phyloP scores from a whole-genome alignment of 352 stramenopile genomes.

The Blastocystis sp. region DNA sequence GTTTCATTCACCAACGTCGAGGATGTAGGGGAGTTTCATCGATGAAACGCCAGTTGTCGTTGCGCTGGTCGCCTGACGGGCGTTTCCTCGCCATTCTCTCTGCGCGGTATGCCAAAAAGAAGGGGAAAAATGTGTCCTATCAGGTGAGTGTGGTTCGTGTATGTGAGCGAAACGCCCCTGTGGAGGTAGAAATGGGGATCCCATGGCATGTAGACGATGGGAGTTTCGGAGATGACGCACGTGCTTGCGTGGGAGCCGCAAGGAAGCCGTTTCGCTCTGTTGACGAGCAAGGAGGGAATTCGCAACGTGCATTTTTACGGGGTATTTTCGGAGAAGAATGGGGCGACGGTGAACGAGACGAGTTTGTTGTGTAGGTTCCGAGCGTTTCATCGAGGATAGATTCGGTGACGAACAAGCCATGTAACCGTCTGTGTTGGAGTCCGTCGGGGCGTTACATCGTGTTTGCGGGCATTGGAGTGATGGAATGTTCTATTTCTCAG shows the following conservation, averaged over 20 bases:
- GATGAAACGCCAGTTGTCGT: background rate
- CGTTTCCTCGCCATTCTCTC: background rate
- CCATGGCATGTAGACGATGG: background rate
- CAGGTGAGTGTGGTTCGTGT: background rate
- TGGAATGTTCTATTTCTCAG: background rate
- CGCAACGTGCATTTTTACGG: slow-evolving; percentile 11
- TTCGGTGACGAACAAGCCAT: slow-evolving; percentile 4
- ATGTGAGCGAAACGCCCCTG: background rate
- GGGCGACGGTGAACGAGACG: background rate
- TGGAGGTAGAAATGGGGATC: background rate
- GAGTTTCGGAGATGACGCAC: background rate
- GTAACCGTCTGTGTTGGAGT: slow-evolving; percentile 2
- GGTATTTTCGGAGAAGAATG: background rate
- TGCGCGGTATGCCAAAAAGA: background rate
- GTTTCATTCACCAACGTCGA: slow-evolving; percentile 24
- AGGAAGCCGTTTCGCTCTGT: background rate
- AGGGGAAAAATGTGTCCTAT: background rate
- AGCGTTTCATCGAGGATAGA: background rate
- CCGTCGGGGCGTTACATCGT: background rate
- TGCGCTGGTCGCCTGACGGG: background rate
- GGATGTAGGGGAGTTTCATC: background rate
- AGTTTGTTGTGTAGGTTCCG: background rate
- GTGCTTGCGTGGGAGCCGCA: background rate
- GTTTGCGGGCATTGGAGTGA: background rate
- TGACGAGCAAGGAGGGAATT: background rate